Evolutionary conservation across 805 yeast genomes (phyloP).

Genomic region (Wickerhamomyces kurtzmanii): DNA sequence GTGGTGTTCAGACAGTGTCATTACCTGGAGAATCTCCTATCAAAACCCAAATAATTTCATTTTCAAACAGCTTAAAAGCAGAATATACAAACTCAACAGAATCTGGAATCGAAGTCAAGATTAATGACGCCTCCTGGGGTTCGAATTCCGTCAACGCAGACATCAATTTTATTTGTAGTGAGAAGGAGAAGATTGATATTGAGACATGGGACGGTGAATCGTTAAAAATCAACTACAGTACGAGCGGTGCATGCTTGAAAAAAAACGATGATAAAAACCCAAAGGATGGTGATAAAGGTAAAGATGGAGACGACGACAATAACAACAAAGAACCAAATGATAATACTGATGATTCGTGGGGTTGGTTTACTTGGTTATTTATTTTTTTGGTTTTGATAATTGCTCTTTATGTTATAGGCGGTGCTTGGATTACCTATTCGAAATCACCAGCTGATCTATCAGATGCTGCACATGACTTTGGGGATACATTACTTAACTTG

Average conservation of each 20-base stretch:
- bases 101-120: slow-evolving; percentile 19
- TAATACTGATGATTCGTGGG: slow-evolving; percentile 40
- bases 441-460: slow-evolving; percentile 60
- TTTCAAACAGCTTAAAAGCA: slow-evolving; percentile 31
- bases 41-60: slow-evolving; percentile 54
- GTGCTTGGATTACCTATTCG: slow-evolving; percentile 68
- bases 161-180: slow-evolving; percentile 37
- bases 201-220: slow-evolving; percentile 9
- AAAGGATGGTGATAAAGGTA: slow-evolving; percentile 10
- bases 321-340: slow-evolving; percentile 18
- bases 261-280: slow-evolving; percentile 15
- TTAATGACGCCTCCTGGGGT: slow-evolving; percentile 65
- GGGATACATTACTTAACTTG: slow-evolving; percentile 55
- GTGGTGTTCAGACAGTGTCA: slow-evolving; percentile 57
- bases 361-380: slow-evolving; percentile 77
- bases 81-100: slow-evolving; percentile 17
- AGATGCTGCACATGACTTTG: slow-evolving; percentile 63
- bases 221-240: slow-evolving; percentile 23
- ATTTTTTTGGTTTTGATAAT: slow-evolving; percentile 61
- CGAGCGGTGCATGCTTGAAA: slow-evolving; percentile 33
- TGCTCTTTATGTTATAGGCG: slow-evolving; percentile 62
- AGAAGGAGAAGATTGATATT: slow-evolving; percentile 21
- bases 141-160: slow-evolving; percentile 35
- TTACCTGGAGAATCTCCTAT: slow-evolving; percentile 38
- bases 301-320: slow-evolving; percentile 16